Evolutionary conservation across 257 asterid species (phyloP).

Genomic region (Dorcoceras hygrometricum): DNA sequence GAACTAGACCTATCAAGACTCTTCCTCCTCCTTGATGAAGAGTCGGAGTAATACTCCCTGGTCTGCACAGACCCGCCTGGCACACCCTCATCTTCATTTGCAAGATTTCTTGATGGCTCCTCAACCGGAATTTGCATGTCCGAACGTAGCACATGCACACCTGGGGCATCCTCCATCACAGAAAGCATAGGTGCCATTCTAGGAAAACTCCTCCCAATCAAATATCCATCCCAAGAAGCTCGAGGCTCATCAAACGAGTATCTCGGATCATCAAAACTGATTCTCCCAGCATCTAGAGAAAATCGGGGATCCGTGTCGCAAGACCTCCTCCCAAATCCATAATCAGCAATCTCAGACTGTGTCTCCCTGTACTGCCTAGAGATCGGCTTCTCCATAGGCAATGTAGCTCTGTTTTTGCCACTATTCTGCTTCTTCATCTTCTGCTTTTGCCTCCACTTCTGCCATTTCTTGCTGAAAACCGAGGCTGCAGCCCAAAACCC

Average conservation of each 20-base stretch:
- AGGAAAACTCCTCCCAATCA: conserved; percentile 60
- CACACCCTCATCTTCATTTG: conserved; percentile 36
- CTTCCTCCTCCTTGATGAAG: conserved; percentile 79
- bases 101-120: conserved; percentile 30
- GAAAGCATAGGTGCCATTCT: conserved; percentile 77
- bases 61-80: conserved; percentile 89
- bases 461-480: conserved; percentile 89
- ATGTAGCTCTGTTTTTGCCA: conserved; percentile 48
- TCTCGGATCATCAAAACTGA: conserved; percentile 75
- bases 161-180: conserved; percentile 70
- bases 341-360: conserved; percentile 85
- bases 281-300: conserved; percentile 78
- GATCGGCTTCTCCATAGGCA: conserved; percentile 70
- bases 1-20: conserved; percentile 89
- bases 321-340: conserved; percentile 81
- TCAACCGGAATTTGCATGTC: conserved; percentile 75
- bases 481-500: conserved; percentile 81
- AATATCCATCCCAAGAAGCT: conserved; percentile 83
- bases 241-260: conserved; percentile 85
- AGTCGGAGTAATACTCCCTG: conserved; percentile 67
- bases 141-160: conserved; percentile 36
- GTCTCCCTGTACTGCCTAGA: conserved; percentile 68
- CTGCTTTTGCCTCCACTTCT: conserved; percentile 80
- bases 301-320: conserved; percentile 81
- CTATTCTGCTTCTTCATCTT: conserved; percentile 56